Evolutionary conservation across 805 yeast species (phyloP).

Genomic region (Cyberlindnera mycetangii): DNA sequence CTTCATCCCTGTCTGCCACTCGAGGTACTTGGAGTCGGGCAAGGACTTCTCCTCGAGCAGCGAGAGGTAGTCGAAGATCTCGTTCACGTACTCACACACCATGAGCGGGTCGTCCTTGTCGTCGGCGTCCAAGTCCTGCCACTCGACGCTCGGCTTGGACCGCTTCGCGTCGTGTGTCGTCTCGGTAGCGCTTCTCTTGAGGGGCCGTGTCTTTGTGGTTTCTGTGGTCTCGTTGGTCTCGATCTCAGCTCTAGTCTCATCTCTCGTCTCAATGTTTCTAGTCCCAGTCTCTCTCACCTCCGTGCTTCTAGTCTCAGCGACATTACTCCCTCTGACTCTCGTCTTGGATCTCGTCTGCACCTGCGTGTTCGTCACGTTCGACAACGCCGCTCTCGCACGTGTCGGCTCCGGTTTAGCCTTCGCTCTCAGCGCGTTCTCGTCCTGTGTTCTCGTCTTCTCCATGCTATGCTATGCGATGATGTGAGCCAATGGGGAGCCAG

Average conservation of each 20-base stretch:
- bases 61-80: slow-evolving; percentile 76
- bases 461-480: slow-evolving; percentile 6
- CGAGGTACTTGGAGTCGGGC: slow-evolving; percentile 68
- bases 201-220: slow-evolving; percentile 24
- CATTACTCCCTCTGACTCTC: background rate
- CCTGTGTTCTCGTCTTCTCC: slow-evolving; percentile 16
- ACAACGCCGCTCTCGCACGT: slow-evolving; percentile 30
- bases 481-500: background rate
- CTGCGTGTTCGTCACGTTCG: slow-evolving; percentile 28
- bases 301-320: background rate
- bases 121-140: slow-evolving; percentile 61
- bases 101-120: slow-evolving; percentile 76
- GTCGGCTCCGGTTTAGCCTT: too few relatives aligned
- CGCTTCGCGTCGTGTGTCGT: slow-evolving; percentile 31
- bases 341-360: slow-evolving; percentile 7
- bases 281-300: too few relatives aligned
- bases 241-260: too few relatives aligned
- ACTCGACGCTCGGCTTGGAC: slow-evolving; percentile 16
- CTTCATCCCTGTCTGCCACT: slow-evolving; percentile 60
- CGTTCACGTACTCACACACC: slow-evolving; percentile 87
- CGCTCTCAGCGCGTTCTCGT: slow-evolving; percentile 22
- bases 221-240: too few relatives aligned
- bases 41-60: slow-evolving; percentile 64
- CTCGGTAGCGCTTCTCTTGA: slow-evolving; percentile 56
- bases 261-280: too few relatives aligned